Percentiles rank a stretch among this genome's conserved stretches.
phyloP scores from a whole-genome alignment of 441 rosid species.

The Euphorbia schlechtendalii region DNA sequence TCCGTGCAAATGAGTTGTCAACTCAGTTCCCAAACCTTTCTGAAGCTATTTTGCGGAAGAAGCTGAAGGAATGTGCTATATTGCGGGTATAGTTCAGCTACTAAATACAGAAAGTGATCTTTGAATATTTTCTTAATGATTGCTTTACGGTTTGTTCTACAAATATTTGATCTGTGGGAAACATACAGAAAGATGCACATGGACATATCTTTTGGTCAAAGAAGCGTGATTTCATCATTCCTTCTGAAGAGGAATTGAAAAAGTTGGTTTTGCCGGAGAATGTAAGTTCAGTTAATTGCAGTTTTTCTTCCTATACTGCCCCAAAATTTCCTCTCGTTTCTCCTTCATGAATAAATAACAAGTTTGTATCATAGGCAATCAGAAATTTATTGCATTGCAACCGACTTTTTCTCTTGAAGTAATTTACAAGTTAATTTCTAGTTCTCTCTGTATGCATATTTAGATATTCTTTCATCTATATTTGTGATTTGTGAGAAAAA shows the following conservation, averaged over 20 bases:
- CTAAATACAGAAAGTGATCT: background rate
- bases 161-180: constrained; percentile 18
- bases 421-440: too few species aligned
- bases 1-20: constrained; percentile 68
- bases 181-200: constrained; percentile 56
- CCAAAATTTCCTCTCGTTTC: too few species aligned
- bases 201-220: constrained; percentile 65
- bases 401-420: too few species aligned
- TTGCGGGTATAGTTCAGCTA: constrained; percentile 42
- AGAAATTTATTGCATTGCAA: too few species aligned
- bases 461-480: too few species aligned
- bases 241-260: constrained; percentile 79
- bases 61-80: constrained; percentile 66
- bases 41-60: constrained; percentile 60
- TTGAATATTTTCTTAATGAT: background rate
- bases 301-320: background rate
- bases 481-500: too few species aligned
- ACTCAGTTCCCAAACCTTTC: constrained; percentile 64
- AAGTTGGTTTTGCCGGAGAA: constrained; percentile 78
- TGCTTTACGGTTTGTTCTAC: constrained; percentile 7
- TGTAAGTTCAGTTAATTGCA: constrained; percentile 42
- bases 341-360: background rate
- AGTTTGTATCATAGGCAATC: too few species aligned
- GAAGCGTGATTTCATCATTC: constrained; percentile 58
- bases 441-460: too few species aligned